Evolutionary conservation across 1,284 basidiomycete species (phyloP).

Genomic region (Pseudozyma flocculosa): DNA sequence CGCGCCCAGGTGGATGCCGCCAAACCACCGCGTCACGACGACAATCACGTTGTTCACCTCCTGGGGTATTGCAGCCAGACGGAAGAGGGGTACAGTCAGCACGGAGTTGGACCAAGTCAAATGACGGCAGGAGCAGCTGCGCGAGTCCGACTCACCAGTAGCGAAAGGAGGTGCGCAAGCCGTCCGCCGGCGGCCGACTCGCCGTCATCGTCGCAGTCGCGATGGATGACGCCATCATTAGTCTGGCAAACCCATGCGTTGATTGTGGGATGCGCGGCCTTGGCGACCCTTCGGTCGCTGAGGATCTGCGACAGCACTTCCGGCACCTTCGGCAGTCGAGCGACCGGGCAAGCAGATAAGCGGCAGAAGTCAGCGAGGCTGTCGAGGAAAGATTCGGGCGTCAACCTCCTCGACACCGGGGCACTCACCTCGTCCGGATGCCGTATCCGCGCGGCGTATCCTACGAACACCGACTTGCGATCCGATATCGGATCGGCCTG

Average conservation of each 20-base stretch:
- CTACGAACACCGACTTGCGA: conserved; percentile 57
- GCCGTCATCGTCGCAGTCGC: conserved; percentile 56
- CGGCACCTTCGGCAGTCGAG: conserved; percentile 15
- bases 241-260: conserved; percentile 56
- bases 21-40: conserved; percentile 56
- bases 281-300: conserved; percentile 40
- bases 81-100: too few species aligned
- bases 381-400: too few species aligned
- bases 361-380: too few species aligned
- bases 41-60: conserved; percentile 51
- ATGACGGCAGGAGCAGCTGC: too few species aligned
- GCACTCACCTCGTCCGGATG: conserved; percentile 47
- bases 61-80: too few species aligned
- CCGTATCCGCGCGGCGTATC: conserved; percentile 46
- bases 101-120: too few species aligned
- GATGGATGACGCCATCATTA: conserved; percentile 42
- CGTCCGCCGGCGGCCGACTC: conserved; percentile 57
- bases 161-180: conserved; percentile 55
- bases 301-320: conserved; percentile 39
- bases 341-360: not conserved
- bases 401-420: too few species aligned
- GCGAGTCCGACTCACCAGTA: conserved; percentile 48
- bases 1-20: conserved; percentile 51
- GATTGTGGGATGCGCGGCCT: conserved; percentile 56
- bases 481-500: conserved; percentile 49